Evolutionary conservation across 1,284 basidiomycete genomes (phyloP), one percentile per base, ranked within the genome.

Genomic region (Ceratobasidium sp.): DNA sequence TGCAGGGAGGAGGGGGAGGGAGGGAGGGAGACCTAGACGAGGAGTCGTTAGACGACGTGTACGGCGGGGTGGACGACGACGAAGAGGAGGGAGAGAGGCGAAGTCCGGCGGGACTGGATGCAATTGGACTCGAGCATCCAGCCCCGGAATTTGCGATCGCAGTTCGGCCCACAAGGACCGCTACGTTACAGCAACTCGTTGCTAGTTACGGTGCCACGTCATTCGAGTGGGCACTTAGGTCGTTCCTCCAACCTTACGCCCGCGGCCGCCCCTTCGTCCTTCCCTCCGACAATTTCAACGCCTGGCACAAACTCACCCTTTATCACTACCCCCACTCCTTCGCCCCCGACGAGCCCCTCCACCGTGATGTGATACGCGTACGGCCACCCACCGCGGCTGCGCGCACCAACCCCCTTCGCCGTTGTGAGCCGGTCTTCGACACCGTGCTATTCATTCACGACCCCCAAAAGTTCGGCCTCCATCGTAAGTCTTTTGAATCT

Each of bases 121-220:
- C 9, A 18, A n/a, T 21, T 11, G 47, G 26, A 6, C n/a, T 49
- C 6, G 47, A 49, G 13, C 18, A 49, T 49, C 47, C 13, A n/a
- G 47, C 47, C n/a, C 47, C 47, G 2, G 47, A 49, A 49, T 49
- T 49, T 49, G 47, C 47, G 26, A 49, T 49, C 47, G 47, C 47
- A 8, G 18, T n/a, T 13, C 47, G 47, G 5, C 47, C 47, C 47
- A 49, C 18, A 9, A n/a, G n/a, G n/a, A n/a, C n/a, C n/a, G n/a
- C n/a, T 23, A 49, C 47, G 47, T n/a, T 49, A 23, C 47, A 18
- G 7, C n/a, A 49, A 11, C 47, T 49, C 26, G 47, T 49, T 23
- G 13, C n/a, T n/a, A 23, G n/a, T n/a, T 49, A 49, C 26, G 47
- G 47, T 49, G 47, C 47, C 47, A 49, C 47, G 18, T 49, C 47